A percentile compares a stretch with the other conserved stretches of the same genome.
Conservation (phyloP, 2,329 filamentous ascomycete species). For the Talaromyces funiculosus region DNA sequence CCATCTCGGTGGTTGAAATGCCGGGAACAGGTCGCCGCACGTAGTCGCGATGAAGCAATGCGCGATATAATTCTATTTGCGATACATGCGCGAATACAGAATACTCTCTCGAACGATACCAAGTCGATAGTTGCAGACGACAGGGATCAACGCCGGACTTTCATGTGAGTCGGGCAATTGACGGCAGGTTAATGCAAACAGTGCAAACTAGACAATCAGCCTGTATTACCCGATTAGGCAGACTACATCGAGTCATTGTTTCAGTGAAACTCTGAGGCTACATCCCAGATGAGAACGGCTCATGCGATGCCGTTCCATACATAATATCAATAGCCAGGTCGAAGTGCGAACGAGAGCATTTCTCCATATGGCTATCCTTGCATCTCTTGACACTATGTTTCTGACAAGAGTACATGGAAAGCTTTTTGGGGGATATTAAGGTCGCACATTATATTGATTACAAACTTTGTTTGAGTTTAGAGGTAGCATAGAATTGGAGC, state of each 20-base stretch:
- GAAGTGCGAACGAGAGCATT: no score
- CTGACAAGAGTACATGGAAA: no score
- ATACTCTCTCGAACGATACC: neutral
- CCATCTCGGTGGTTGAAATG: neutral
- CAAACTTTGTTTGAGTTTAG: no score
- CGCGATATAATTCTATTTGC: neutral
- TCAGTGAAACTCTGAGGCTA: neutral
- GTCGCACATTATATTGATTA: no score
- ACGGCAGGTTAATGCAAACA: conserved; percentile 7
- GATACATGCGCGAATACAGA: neutral
- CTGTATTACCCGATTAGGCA: neutral
- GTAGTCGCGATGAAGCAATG: neutral
- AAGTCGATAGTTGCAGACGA: neutral
- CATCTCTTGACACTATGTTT: no score
- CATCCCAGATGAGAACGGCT: no score
- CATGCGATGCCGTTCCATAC: no score
- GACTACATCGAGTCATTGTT: neutral
- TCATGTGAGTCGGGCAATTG: neutral
- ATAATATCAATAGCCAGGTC: no score
- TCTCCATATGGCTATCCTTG: no score
- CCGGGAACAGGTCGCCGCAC: neutral
- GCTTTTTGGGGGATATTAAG: no score
- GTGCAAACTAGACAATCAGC: conserved; percentile 8
- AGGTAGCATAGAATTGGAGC: no score
- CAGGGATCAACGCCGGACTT: neutral